Evolutionary conservation across 192 early-diverging fungal species (phyloP).

Genomic region (Coemansia aciculifera): DNA sequence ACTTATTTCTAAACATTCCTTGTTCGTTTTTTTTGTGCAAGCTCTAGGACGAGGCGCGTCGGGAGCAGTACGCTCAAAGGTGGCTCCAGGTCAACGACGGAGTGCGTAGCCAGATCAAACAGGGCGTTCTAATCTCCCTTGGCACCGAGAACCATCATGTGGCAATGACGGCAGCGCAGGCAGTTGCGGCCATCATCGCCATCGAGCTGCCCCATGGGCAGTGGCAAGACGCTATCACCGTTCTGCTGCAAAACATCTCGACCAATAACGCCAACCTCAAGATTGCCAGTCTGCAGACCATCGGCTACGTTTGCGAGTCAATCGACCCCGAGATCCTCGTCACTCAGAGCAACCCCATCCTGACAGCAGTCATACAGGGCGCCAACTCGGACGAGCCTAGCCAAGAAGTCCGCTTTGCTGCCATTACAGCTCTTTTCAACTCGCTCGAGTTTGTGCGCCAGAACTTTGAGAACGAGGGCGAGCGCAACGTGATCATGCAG

Average conservation of each 20-base stretch:
- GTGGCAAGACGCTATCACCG: slow-evolving; percentile 87
- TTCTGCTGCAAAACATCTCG: slow-evolving; percentile 75
- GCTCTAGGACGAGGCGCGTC: slow-evolving; percentile 50
- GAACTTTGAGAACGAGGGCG: slow-evolving; percentile 92
- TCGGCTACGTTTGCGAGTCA: slow-evolving; percentile 93
- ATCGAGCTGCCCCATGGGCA: slow-evolving; percentile 86
- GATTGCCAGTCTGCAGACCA: slow-evolving; percentile 79
- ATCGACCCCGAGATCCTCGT: slow-evolving; percentile 80
- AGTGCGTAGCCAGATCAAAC: slow-evolving; percentile 71
- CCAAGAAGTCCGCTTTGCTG: slow-evolving; percentile 84
- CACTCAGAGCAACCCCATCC: slow-evolving; percentile 82
- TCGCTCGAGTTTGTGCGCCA: slow-evolving; percentile 92
- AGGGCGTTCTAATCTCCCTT: slow-evolving; percentile 52
- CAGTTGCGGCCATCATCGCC: slow-evolving; percentile 87
- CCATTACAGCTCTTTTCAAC: slow-evolving; percentile 89
- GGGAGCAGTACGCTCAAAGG: slow-evolving; percentile 62
- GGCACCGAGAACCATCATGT: slow-evolving; percentile 52
- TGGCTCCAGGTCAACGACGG: slow-evolving; percentile 65
- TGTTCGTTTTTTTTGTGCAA: not conserved
- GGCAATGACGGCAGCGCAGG: slow-evolving; percentile 73
- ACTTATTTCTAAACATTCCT: not conserved
- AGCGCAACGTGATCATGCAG: slow-evolving; percentile 99
- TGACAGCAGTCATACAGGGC: slow-evolving; percentile 93
- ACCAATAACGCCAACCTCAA: slow-evolving; percentile 71
- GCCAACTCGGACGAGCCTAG: slow-evolving; percentile 91